Percentiles rank a stretch among this genome's conserved stretches.
Evolutionary conservation across 2,329 filamentous ascomycete genomes (phyloP).

Genomic region (Fusarium buxicola): DNA sequence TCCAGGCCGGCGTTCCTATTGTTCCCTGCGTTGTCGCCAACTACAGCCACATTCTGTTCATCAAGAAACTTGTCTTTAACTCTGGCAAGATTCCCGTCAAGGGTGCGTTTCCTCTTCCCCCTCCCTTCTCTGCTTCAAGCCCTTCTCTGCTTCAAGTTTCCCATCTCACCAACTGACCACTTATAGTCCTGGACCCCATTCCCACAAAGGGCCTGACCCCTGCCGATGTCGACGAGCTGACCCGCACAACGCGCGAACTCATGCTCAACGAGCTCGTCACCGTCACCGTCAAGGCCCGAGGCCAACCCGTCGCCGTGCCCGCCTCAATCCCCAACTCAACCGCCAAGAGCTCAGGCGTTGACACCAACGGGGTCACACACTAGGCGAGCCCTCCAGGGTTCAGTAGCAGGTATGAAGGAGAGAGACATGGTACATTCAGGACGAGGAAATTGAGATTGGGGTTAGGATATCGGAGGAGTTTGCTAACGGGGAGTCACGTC

Average conservation of each 20-base stretch:
- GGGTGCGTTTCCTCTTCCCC: slow-evolving; percentile 61
- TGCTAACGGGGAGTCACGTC: slow-evolving; percentile 41
- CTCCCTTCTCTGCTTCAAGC: background rate
- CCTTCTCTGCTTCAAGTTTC: background rate
- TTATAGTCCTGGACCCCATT: slow-evolving; percentile 81
- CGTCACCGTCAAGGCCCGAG: slow-evolving; percentile 64
- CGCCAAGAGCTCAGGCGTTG: slow-evolving; percentile 48
- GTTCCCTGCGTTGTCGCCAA: slow-evolving; percentile 86
- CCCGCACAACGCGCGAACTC: slow-evolving; percentile 73
- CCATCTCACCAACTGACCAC: slow-evolving; percentile 2
- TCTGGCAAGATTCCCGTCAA: slow-evolving; percentile 79
- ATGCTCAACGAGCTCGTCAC: slow-evolving; percentile 77
- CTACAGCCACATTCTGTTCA: slow-evolving; percentile 78
- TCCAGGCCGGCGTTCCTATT: slow-evolving; percentile 93
- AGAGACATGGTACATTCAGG: background rate
- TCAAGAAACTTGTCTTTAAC: slow-evolving; percentile 73
- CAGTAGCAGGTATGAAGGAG: background rate
- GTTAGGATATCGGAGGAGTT: slow-evolving; percentile 24
- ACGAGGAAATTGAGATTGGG: slow-evolving; percentile 3
- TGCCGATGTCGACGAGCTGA: slow-evolving; percentile 81
- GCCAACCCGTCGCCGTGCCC: slow-evolving; percentile 51
- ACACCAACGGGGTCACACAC: slow-evolving; percentile 59
- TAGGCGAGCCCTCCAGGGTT: slow-evolving; percentile 8
- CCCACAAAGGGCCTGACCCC: slow-evolving; percentile 77
- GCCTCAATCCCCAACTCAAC: slow-evolving; percentile 39